Evolutionary conservation across 23 red algal species (phyloP).

Genomic region (Chondrus crispus): DNA sequence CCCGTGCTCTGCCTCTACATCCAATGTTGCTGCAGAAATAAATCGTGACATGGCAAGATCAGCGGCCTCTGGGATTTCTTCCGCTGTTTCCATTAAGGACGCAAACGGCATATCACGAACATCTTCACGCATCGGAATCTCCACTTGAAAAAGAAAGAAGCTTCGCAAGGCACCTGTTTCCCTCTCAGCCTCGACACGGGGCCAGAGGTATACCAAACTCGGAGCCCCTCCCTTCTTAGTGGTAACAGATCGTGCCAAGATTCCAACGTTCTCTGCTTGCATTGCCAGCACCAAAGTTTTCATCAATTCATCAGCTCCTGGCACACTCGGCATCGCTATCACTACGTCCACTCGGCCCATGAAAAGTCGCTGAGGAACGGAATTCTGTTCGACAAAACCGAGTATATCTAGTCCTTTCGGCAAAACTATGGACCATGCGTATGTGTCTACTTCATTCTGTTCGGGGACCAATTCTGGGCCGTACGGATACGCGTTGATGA

Average conservation of each 20-base stretch:
- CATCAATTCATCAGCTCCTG: not conserved
- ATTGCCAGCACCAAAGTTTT: slow-evolving; percentile 32
- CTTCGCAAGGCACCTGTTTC: not conserved
- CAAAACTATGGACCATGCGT: slow-evolving; percentile 33
- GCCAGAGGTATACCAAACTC: slow-evolving; percentile 30
- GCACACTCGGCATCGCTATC: not conserved
- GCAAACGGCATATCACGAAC: slow-evolving; percentile 42
- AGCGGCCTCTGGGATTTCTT: not conserved
- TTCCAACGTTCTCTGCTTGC: slow-evolving; percentile 44
- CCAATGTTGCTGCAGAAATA: slow-evolving; percentile 11
- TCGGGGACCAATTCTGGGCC: slow-evolving; percentile 45
- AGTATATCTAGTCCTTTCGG: slow-evolving; percentile 30
- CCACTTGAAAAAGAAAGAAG: slow-evolving; percentile 31
- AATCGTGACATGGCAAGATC: slow-evolving; percentile 11
- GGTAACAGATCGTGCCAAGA: slow-evolving; percentile 30
- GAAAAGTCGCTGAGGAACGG: slow-evolving; percentile 13
- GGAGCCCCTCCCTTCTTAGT: slow-evolving; percentile 6
- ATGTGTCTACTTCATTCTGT: slow-evolving; percentile 27
- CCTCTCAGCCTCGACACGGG: slow-evolving; percentile 7
- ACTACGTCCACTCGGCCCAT: slow-evolving; percentile 42
- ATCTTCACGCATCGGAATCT: slow-evolving; percentile 58
- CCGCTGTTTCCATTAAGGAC: not conserved
- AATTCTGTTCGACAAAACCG: slow-evolving; percentile 32
- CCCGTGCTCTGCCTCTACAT: not conserved
- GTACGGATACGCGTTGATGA: slow-evolving; percentile 36